Percentiles rank a stretch among this genome's conserved stretches.
Conservation (phyloP, 176 grass and related monocot species). For the Cenchrus purpureus region DNA sequence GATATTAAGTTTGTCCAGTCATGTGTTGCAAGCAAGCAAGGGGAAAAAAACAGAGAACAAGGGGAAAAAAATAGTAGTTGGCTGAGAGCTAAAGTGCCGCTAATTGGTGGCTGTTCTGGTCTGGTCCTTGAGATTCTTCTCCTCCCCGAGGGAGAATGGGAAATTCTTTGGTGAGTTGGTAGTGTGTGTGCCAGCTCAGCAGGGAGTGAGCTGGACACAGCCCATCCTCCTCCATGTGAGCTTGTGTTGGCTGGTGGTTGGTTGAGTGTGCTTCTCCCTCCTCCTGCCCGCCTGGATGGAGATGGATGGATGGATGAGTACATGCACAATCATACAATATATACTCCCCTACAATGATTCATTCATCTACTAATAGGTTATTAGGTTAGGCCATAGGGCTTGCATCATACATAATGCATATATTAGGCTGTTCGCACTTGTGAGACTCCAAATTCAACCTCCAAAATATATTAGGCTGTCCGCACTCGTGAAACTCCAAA, state of each 20-base stretch:
- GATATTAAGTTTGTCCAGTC: slow-evolving; percentile 60
- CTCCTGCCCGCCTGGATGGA: neutral
- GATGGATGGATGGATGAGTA: slow-evolving; percentile 31
- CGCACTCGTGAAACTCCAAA: no score
- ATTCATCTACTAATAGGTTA: neutral
- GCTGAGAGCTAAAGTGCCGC: neutral
- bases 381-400: slow-evolving; percentile 10
- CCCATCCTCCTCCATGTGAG: slow-evolving; percentile 51
- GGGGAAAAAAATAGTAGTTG: slow-evolving; percentile 17
- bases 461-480: neutral
- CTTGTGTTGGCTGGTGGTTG: slow-evolving; percentile 56
- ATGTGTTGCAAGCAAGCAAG: slow-evolving; percentile 48
- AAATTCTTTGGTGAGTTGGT: slow-evolving; percentile 45
- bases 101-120: slow-evolving; percentile 10
- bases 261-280: slow-evolving; percentile 35
- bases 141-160: neutral
- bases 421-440: neutral
- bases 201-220: slow-evolving; percentile 61
- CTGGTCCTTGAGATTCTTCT: slow-evolving; percentile 34
- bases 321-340: slow-evolving; percentile 38
- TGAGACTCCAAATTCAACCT: no score
- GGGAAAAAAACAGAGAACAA: slow-evolving; percentile 17
- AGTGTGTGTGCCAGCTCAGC: slow-evolving; percentile 51
- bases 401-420: neutral
- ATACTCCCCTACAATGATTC: slow-evolving; percentile 42